Percentiles rank a stretch among this genome's conserved stretches.
phyloP scores from a whole-genome alignment of 1,284 basidiomycete species.

The Ceratorhiza oryzae-sativae region DNA sequence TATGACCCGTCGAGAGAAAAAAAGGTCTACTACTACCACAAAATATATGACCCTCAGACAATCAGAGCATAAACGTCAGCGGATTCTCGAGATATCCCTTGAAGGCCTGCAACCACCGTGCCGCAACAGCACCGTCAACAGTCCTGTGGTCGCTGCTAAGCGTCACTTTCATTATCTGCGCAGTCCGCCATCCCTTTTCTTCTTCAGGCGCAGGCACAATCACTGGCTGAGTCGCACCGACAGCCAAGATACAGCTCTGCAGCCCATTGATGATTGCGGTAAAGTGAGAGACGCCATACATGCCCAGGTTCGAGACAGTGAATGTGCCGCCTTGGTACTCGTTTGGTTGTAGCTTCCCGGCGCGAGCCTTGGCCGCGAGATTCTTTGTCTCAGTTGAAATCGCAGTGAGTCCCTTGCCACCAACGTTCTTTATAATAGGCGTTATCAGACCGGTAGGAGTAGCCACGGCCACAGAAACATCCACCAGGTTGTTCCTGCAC shows the following conservation, averaged over 20 bases:
- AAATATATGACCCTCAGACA: background rate
- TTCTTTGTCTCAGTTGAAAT: slow-evolving; percentile 94
- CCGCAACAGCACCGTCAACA: slow-evolving; percentile 92
- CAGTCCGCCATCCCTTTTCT: slow-evolving; percentile 92
- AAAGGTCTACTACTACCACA: slow-evolving; percentile 36
- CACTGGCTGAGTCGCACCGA: slow-evolving; percentile 87
- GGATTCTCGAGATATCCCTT: slow-evolving; percentile 98
- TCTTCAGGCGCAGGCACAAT: slow-evolving; percentile 89
- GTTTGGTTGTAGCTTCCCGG: slow-evolving; percentile 93
- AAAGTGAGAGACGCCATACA: slow-evolving; percentile 95
- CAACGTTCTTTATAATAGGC: slow-evolving; percentile 94
- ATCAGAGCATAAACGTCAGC: slow-evolving; percentile 85
- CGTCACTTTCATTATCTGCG: slow-evolving; percentile 95
- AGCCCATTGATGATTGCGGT: slow-evolving; percentile 99
- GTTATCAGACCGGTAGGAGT: slow-evolving; percentile 97
- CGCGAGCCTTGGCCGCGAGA: slow-evolving; percentile 93
- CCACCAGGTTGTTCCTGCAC: slow-evolving; percentile 89
- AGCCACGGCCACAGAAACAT: slow-evolving; percentile 97
- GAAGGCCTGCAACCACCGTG: slow-evolving; percentile 91
- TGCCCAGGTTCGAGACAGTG: slow-evolving; percentile 99
- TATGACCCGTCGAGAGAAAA: slow-evolving; percentile 19
- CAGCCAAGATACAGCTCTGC: slow-evolving; percentile 96
- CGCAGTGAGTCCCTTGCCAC: slow-evolving; percentile 87
- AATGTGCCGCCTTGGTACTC: slow-evolving; percentile 99
- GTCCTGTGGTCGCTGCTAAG: slow-evolving; percentile 95